These are phyloP conservation scores for Pichia paraexigua DNA, from an alignment of 805 yeast genomes.

Conservation along the genomic window DNA sequence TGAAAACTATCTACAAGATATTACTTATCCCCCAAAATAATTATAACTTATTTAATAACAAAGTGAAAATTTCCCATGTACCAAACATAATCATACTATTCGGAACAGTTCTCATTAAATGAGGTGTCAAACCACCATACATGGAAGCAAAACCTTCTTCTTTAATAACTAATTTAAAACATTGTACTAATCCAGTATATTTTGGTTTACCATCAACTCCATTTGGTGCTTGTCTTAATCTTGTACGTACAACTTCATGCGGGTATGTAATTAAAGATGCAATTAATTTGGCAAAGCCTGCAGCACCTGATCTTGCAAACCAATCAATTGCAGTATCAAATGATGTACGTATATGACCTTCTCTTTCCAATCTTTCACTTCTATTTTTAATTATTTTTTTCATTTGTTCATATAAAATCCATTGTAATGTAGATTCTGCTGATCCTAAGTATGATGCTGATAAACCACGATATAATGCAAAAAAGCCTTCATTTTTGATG, in stretches of 20 bases:
- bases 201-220: slow-evolving; percentile 61
- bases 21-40: neutral
- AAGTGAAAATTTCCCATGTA: slow-evolving; percentile 86
- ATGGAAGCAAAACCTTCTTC: slow-evolving; percentile 91
- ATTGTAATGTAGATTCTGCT: slow-evolving; percentile 84
- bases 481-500: slow-evolving; percentile 66
- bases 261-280: slow-evolving; percentile 94
- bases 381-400: slow-evolving; percentile 53
- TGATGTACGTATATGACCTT: slow-evolving; percentile 35
- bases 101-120: slow-evolving; percentile 92
- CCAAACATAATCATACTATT: slow-evolving; percentile 98
- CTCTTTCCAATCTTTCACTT: slow-evolving; percentile 29
- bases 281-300: slow-evolving; percentile 90
- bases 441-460: slow-evolving; percentile 94
- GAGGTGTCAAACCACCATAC: slow-evolving; percentile 98
- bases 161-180: slow-evolving; percentile 74
- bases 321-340: slow-evolving; percentile 72
- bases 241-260: slow-evolving; percentile 93
- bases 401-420: slow-evolving; percentile 97
- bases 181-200: slow-evolving; percentile 83
- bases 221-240: slow-evolving; percentile 88
- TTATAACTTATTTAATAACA: slow-evolving; percentile 35
- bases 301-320: slow-evolving; percentile 95
- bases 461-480: slow-evolving; percentile 81
- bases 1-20: neutral